Evolutionary conservation across 129 eudicot genomes (phyloP).

Genomic region (Daucus carota): DH1_v3.0 NC_030381.2:45755001-45755500

Average conservation of each 20-base stretch:
- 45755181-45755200: background rate
- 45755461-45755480: slow-evolving; percentile 95
- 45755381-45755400: background rate
- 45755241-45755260: background rate
- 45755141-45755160: background rate
- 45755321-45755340: background rate
- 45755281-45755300: background rate
- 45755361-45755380: background rate
- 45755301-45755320: background rate
- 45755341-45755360: background rate
- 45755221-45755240: background rate
- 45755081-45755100: slow-evolving; percentile 87
- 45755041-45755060: slow-evolving; percentile 25
- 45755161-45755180: background rate
- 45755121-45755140: slow-evolving; percentile 76
- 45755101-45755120: slow-evolving; percentile 93
- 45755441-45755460: slow-evolving; percentile 98
- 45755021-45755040: background rate
- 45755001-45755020: background rate
- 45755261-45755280: background rate
- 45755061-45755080: slow-evolving; percentile 85
- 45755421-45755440: slow-evolving; percentile 7
- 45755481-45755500: slow-evolving; percentile 87
- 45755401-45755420: background rate
- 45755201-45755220: background rate